Evolutionary conservation across 331 rosid genomes (phyloP), one percentile per base, ranked within the genome.

Genomic region (Quercus phellos): DNA sequence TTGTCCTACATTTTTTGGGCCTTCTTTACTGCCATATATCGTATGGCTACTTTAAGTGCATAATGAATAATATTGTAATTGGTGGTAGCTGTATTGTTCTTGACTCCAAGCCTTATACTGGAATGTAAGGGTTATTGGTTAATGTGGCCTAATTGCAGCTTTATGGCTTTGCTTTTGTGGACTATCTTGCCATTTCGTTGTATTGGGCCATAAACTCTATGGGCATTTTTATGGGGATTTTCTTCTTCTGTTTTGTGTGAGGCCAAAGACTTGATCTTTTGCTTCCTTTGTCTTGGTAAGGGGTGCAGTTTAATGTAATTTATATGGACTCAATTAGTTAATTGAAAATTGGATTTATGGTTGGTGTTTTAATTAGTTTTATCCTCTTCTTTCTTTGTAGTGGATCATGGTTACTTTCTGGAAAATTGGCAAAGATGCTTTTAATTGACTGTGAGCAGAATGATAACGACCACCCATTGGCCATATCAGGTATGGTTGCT

Each of bases 331-430:
- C 51, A 35, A 34, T 42, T 66, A 9, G 26, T 24, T 74, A 43
- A 18, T 10, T 17, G 46, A 14, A 17, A 14, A 56, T 16, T 30
- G 26, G 11, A 54, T 46, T 63, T 72, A 43, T 32, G 18, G 7
- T 46, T 46, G 61, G 59, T 60, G 9, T 17, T 68, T 51, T 46
- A 63, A 83, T 72, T 77, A 34, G 78, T 53, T 32, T 43, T 26
- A 34, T 55, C 16, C 61, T 71, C 80, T 70, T 51, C 72, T 79
- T 76, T 55, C 55, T 75, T 84, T 78, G 71, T 80, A 90, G 97
- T 78, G 94, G 89, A 75, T 87, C 99, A 64, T 92, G 97, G 99
- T 51, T 92, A 82, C 95, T 92, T 72, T 94, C 96, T 73, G 91
- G 93, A 76, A 90, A 88, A 77, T 84, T 92, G 80, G 90, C 95